Base-by-base conservation (phyloP, 2,329 filamentous ascomycete species). In the Colletotrichum acutatum region DNA sequence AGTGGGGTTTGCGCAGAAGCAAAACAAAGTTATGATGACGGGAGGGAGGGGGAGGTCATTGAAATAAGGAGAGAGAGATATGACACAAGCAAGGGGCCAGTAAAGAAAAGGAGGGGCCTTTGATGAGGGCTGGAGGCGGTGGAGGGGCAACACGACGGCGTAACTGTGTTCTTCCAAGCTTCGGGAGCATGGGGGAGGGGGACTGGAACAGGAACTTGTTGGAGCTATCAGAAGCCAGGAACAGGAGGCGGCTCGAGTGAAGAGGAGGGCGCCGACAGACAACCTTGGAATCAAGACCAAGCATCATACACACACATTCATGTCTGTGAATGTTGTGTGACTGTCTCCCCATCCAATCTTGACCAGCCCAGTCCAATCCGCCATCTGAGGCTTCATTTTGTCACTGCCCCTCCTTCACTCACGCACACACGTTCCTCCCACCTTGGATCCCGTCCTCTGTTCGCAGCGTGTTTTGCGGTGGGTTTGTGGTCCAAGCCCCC, bases 31-130 rank as follows among this genome's bases (percentile, higher is more conserved):
- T 54, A 12, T 16, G 37, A 32, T 16, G 73, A 22, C 4, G 56
- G 57, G 53, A 59, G 54, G 64, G 68, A 66, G 54, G 19, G 60
- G 58, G 24, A 62, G 61, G 59, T 56, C 30, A 60, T 70, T 49
- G 28, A 71, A 69, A 74, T 71, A 71, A 49, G 62, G 37, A 66
- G 62, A n/a, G 32, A 62, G 26, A 34, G 72, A 52, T 56, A 66
- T 72, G 68, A 75, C 66, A 68, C 59, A 72, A 74, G 24, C 71
- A 71, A 74, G 71, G 70, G 70, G 62, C 32, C 32, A 32, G 54
- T 12, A 59, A 52, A 66, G 66, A 63, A 72, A 74, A 74, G 71
- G 73, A 74, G 62, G 73, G 73, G 73, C 63, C 63, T 26, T n/a
- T 54, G 53, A 63, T 59, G 56, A 68, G 57, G 37, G 61, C 42